Conservation (phyloP, 441 rosid genomes). For the Gossypium davidsonii region DNA sequence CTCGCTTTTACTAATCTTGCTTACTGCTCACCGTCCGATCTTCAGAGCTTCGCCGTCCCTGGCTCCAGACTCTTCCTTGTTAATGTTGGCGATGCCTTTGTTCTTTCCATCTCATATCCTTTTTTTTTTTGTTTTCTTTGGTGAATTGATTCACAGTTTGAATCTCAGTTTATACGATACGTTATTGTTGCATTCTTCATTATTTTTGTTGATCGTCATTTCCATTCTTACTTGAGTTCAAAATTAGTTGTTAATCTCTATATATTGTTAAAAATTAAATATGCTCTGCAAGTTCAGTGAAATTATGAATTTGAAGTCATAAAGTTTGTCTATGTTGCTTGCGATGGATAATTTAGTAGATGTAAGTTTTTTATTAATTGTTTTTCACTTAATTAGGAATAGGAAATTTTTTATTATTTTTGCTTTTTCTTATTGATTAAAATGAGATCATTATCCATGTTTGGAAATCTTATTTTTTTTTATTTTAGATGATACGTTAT, state of each 20-base stretch:
- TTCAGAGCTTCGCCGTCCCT: slow-evolving; percentile 66
- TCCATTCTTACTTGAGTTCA: not conserved
- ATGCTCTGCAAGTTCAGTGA: not conserved
- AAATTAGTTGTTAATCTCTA: not conserved
- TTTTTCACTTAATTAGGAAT: not conserved
- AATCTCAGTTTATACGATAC: not conserved
- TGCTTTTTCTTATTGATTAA: not conserved
- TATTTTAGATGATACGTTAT: not conserved
- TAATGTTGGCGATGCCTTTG: slow-evolving; percentile 47
- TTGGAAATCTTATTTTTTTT: not conserved
- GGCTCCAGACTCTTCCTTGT: slow-evolving; percentile 68
- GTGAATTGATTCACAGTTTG: not conserved
- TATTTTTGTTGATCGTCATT: not conserved
- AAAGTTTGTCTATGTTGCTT: not conserved
- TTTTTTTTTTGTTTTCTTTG: not conserved
- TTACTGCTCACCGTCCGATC: slow-evolving; percentile 75
- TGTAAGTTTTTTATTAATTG: not conserved
- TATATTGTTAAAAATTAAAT: not conserved
- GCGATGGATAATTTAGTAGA: not conserved
- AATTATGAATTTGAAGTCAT: not conserved
- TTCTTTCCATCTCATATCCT: slow-evolving; percentile 88
- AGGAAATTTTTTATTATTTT: not conserved
- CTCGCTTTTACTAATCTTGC: slow-evolving; percentile 81
- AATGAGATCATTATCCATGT: not conserved
- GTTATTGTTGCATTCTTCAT: not conserved